A percentile compares a stretch with the other conserved stretches of the same genome.
Evolutionary conservation across 805 yeast species (phyloP).

Genomic region (Pichia cabralensis): DNA sequence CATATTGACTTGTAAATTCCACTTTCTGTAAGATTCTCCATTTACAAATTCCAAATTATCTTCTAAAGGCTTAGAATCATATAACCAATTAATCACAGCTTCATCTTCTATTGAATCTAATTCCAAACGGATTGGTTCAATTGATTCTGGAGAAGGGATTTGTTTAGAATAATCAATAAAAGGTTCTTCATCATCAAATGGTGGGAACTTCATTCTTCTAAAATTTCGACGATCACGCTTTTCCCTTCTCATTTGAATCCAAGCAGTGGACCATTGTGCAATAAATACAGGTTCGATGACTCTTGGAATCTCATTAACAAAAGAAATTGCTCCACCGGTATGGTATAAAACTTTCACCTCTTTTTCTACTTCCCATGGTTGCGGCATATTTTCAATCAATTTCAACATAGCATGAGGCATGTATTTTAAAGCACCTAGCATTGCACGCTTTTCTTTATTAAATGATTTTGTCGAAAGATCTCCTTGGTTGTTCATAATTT

Average conservation of each 20-base stretch:
- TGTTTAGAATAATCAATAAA: slow-evolving; percentile 78
- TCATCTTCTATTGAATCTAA: slow-evolving; percentile 56
- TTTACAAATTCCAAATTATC: slow-evolving; percentile 48
- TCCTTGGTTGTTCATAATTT: slow-evolving; percentile 73
- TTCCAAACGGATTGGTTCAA: slow-evolving; percentile 60
- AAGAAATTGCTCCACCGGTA: slow-evolving; percentile 86
- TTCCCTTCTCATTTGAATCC: slow-evolving; percentile 91
- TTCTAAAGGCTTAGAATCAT: slow-evolving; percentile 62
- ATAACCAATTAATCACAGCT: slow-evolving; percentile 64
- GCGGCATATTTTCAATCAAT: slow-evolving; percentile 91
- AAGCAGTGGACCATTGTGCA: slow-evolving; percentile 93
- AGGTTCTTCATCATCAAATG: slow-evolving; percentile 96
- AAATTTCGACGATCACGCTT: slow-evolving; percentile 85
- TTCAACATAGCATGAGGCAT: slow-evolving; percentile 93
- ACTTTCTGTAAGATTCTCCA: slow-evolving; percentile 68
- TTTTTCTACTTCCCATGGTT: slow-evolving; percentile 89
- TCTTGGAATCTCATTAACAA: slow-evolving; percentile 85
- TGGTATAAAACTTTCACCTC: slow-evolving; percentile 88
- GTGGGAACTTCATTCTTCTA: slow-evolving; percentile 88
- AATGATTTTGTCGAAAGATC: slow-evolving; percentile 74
- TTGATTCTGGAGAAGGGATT: slow-evolving; percentile 59
- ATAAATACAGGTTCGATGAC: slow-evolving; percentile 85
- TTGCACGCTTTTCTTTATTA: slow-evolving; percentile 77
- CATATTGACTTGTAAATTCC: slow-evolving; percentile 53
- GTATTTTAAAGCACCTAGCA: slow-evolving; percentile 83